Evolutionary conservation across 768 basidiomycete genomes (phyloP), one percentile per base, ranked within the genome.

Genomic region (Lactarius hengduanensis): DNA sequence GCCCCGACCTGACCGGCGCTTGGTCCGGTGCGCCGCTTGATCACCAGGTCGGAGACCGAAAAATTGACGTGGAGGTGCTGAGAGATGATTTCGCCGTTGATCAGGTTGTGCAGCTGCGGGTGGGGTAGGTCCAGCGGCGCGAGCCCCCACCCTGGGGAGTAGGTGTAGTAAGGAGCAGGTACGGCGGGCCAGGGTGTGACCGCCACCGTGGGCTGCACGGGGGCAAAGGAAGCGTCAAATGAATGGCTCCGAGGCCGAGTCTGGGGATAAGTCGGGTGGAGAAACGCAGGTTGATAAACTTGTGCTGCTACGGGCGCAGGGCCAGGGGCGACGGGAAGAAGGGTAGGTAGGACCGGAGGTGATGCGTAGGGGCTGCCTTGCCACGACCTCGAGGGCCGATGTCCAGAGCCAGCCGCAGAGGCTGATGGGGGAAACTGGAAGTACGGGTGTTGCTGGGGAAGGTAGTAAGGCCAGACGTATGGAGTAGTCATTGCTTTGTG

Each of bases 1-100:
- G 59, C 47, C 22, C 54, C 22, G 41, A 26, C 20, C 2, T 26
- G 38, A 18, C 26, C 3, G 6, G 50, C 6, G 20, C 61, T 26
- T 0, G 64, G 53, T 3, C 62, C 55, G 38, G 43, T 18, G 38
- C 63, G 68, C 28, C 64, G 64, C 38, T 36, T 59, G 47, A 70
- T 54, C 20, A 34, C 54, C 18, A 69, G 34, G 18, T 70, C 63
- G 0, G 57, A 36, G n/a, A 20, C 32, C 30, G 54, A 58, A 36
- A 71, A 63, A 43, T 71, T 63, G 59, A 65, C 13, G 41, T 50
- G 22, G 15, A 71, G 58, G 18, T 57, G 62, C 0, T 50, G 64
- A 9, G 68, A 56, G 59, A 57, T 2, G 40, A 64, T 54, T 10
- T 63, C 68, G n/a, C 70, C 70, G 55, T 71, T 66, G 54, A 71